These are phyloP conservation scores for Epichloe gansuensis DNA, from an alignment of 2,329 filamentous ascomycete genomes.

Conservation along the genomic window DNA sequence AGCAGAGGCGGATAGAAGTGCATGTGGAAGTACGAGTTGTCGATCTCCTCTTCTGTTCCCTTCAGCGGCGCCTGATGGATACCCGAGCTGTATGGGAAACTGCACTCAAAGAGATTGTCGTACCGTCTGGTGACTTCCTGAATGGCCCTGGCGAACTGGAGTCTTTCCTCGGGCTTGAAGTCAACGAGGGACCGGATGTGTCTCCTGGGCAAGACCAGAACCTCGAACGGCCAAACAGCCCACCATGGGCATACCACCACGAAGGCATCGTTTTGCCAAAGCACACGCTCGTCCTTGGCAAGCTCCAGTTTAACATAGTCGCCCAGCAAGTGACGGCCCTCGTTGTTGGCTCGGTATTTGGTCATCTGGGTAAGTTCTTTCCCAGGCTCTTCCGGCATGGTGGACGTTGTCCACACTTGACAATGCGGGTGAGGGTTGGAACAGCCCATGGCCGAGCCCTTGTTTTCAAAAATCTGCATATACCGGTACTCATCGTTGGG, in stretches of 20 bases:
- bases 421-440: constrained; percentile 97
- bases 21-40: constrained; percentile 85
- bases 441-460: constrained; percentile 94
- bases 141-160: constrained; percentile 68
- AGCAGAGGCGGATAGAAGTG: constrained; percentile 95
- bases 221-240: constrained; percentile 95
- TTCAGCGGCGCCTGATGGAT: constrained; percentile 89
- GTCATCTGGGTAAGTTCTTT: constrained; percentile 68
- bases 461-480: constrained; percentile 99
- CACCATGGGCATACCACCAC: constrained; percentile 92
- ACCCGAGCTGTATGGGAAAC: constrained; percentile 93
- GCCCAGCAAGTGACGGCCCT: constrained; percentile 62
- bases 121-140: constrained; percentile 84
- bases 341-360: constrained; percentile 64
- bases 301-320: constrained; percentile 82
- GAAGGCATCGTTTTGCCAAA: constrained; percentile 79
- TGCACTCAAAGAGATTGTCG: constrained; percentile 94
- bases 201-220: constrained; percentile 73
- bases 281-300: constrained; percentile 69
- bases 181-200: constrained; percentile 82
- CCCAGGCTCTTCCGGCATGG: constrained; percentile 76
- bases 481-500: constrained; percentile 75
- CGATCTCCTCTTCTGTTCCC: constrained; percentile 69
- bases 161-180: constrained; percentile 57
- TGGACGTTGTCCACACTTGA: constrained; percentile 90